Evolutionary conservation across 306 rosid species (phyloP).

Genomic region (Rosa persica): DNA sequence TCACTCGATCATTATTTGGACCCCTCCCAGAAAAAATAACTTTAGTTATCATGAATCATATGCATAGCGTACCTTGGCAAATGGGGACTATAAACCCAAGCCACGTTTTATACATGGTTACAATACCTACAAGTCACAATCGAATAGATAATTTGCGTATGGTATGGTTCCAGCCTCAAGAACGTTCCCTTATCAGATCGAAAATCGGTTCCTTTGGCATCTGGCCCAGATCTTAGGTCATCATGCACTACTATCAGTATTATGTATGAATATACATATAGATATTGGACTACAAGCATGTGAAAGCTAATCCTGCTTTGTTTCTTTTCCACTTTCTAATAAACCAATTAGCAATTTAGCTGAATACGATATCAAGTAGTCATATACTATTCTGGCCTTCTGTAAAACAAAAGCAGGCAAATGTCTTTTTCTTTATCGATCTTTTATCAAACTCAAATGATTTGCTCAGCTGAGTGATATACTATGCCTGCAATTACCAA

Average conservation of each 20-base stretch:
- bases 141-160: conserved; percentile 4
- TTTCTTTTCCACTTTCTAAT: conserved; percentile 10
- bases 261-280: neutral
- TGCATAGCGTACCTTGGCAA: neutral
- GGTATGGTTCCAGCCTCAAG: conserved; percentile 6
- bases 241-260: neutral
- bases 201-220: neutral
- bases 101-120: neutral
- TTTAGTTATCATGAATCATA: neutral
- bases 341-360: neutral
- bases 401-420: neutral
- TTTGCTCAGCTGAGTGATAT: neutral
- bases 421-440: neutral
- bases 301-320: neutral
- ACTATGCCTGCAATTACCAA: neutral
- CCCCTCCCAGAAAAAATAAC: no score
- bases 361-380: neutral
- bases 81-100: neutral
- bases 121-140: neutral
- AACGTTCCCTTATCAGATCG: conserved; percentile 17
- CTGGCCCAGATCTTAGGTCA: neutral
- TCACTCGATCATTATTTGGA: no score
- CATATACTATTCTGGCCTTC: neutral
- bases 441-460: conserved; percentile 11
- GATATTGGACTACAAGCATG: neutral